phyloP scores from a whole-genome alignment of 495 filamentous ascomycete species.

The Neurospora discreta region DNA sequence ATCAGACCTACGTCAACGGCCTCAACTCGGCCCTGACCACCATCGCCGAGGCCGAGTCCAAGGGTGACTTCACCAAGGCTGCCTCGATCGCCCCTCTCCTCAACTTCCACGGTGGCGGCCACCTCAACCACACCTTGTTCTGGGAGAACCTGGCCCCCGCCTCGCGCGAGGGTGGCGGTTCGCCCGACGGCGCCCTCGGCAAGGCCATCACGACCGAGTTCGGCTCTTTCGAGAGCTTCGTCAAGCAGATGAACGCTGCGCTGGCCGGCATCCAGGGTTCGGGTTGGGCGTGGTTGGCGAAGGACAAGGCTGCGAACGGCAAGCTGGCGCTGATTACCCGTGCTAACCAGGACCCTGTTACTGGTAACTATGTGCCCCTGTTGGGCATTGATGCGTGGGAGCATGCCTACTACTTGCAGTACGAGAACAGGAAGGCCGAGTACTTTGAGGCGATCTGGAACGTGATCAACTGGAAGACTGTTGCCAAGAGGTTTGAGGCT shows the following conservation, averaged over 20 bases:
- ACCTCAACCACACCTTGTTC: conserved; percentile 91
- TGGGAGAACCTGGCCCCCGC: conserved; percentile 95
- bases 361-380: conserved; percentile 63
- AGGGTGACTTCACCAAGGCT: conserved; percentile 51
- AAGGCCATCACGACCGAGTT: conserved; percentile 69
- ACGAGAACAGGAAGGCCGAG: conserved; percentile 97
- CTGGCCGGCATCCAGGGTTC: conserved; percentile 86
- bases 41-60: conserved; percentile 45
- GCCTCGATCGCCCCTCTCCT: conserved; percentile 76
- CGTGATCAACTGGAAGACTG: conserved; percentile 90
- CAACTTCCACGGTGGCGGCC: conserved; percentile 96
- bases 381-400: conserved; percentile 91
- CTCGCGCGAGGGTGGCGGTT: conserved; percentile 56
- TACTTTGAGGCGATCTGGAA: conserved; percentile 97
- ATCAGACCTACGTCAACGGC: conserved; percentile 67
- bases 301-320: conserved; percentile 69
- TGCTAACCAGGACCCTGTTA: conserved; percentile 77
- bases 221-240: conserved; percentile 62
- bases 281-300: conserved; percentile 94
- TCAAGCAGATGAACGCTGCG: conserved; percentile 75
- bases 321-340: conserved; percentile 65
- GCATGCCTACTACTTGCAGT: conserved; percentile 63
- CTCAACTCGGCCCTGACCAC: conserved; percentile 55
- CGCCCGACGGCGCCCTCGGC: conserved; percentile 47
- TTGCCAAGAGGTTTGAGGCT: conserved; percentile 64